Base-by-base conservation (phyloP, 148 eudicot species). In the Silene uniflora region DNA sequence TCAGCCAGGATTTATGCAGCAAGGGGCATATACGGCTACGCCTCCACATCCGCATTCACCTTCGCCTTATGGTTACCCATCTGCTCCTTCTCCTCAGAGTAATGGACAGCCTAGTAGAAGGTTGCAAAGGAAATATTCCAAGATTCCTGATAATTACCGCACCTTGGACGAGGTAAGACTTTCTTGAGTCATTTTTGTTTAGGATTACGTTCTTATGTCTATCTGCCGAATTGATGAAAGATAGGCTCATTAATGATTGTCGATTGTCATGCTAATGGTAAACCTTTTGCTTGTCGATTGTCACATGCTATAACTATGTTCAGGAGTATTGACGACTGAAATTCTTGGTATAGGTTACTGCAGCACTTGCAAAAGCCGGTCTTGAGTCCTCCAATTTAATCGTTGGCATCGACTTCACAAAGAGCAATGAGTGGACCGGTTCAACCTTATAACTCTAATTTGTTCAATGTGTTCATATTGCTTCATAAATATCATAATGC, bases 351-450 rank as follows among this genome's bases (percentile, higher is more conserved):
- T 77, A 92, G 99, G 99, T 96, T 78, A 96, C 99, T 22, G 91
- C 86, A 75, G 99, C 95, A 72, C 97, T 96, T 72, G 85, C 89
- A 24, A 89, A 83, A 35, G 97, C 97, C 72, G 99, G 98, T 67
- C 93, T 96, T 11, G 99, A 92, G 81, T 96, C 99, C 75, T 92
- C 99, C 66, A 96, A 96, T 87, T 89, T 96, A 27, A 92, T 96
- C 73, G 86, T 96, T 66, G 99, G 99, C 73, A 88, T 96, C 60
- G 99, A 96, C 85, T 96, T 96, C 85, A 96, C 99, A 21, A 96
- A 96, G 88, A 96, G 99, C 92, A 96, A 96, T 77, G 99, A 96
- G 74, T 96, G 99, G 99, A 96, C 98, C 79, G 99, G 99, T 96
- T 75, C 69, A 16, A 35, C 65, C 65, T 69, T 73, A 64, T n/a